Base-by-base conservation (phyloP, 2,329 filamentous ascomycete genomes). In the Trichophyton simii region DNA sequence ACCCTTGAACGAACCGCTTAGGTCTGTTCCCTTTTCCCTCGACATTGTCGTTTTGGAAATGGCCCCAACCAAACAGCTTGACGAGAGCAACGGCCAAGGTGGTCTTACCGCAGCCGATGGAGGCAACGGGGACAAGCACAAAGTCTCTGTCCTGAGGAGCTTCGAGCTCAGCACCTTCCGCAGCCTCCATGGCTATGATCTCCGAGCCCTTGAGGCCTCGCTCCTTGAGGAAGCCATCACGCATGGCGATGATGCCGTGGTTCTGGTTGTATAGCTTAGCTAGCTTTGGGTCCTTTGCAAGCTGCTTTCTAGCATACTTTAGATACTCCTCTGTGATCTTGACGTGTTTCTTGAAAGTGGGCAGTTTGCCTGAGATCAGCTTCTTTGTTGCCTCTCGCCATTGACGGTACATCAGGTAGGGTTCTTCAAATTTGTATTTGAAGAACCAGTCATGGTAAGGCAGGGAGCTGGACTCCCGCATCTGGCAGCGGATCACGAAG, bases 401-500 rank as follows among this genome's bases (percentile, higher is more conserved):
- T 77, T 99, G 94, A 25, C 94, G 86, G 76, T 97, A 99, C 90
- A 99, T 95, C 63, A 99, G 78, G 72, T 99, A 99, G 0, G 94
- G 94, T 76, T 99, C 94, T 71, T 99, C 94, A 63, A 99, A 99
- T 77, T 99, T 99, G 83, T 91, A 99, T 76, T 99, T 99, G 85
- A 99, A 99, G 76, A 99, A 99, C 94, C 94, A 99, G 72, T 99
- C 91, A n/a, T 83, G 77, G 72, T 86, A 94, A 0, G 83, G 81
- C 1, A 72, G 73, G 13, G 72, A 71, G 0, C 74, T 76, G 0
- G 78, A 77, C 57, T 75, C 69, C 60, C 71, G 79, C 78, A 79
- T 85, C 77, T 84, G 89, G 81, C 94, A 97, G 61, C 94, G 87
- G 67, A 99, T 87, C 62, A 99, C 94, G 68, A 99, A 99, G 3